These are phyloP conservation scores for Saitozyma podzolica DNA, from an alignment of 768 basidiomycete genomes.

Conservation along the genomic window DNA sequence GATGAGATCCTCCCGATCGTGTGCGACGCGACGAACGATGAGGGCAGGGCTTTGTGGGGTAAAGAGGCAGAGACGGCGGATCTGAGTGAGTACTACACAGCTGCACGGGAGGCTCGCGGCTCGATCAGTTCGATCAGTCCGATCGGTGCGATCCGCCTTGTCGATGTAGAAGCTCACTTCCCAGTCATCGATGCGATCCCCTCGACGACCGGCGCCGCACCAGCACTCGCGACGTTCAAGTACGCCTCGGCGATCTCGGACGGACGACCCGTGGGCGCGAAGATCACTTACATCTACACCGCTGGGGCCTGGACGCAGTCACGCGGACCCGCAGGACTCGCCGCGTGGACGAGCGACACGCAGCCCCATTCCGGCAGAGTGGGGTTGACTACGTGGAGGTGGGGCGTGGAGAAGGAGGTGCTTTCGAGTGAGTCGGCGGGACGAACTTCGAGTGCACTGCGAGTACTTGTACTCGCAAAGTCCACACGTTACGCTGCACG, in stretches of 20 bases:
- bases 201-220: slow-evolving; percentile 41
- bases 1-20: slow-evolving; percentile 58
- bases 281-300: slow-evolving; percentile 57
- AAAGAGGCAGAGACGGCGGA: slow-evolving; percentile 23
- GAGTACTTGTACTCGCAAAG: background rate
- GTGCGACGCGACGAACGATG: slow-evolving; percentile 19
- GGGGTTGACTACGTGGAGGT: slow-evolving; percentile 26
- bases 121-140: slow-evolving; percentile 12
- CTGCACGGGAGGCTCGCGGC: background rate
- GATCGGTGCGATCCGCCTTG: slow-evolving; percentile 33
- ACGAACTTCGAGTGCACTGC: too few species aligned
- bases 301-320: slow-evolving; percentile 58
- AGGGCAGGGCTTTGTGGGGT: slow-evolving; percentile 19
- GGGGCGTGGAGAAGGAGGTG: slow-evolving; percentile 24
- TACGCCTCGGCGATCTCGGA: slow-evolving; percentile 14
- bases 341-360: slow-evolving; percentile 38
- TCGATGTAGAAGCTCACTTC: slow-evolving; percentile 2
- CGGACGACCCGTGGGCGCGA: slow-evolving; percentile 46
- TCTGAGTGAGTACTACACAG: slow-evolving; percentile 27
- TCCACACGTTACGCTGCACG: too few species aligned
- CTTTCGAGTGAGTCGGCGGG: slow-evolving; percentile 24
- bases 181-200: slow-evolving; percentile 41
- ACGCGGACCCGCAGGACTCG: slow-evolving; percentile 49
- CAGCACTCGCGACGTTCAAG: slow-evolving; percentile 18
- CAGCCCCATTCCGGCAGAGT: slow-evolving; percentile 20